phyloP scores from a whole-genome alignment of 768 basidiomycete species.

The Auricularia sp. region DNA sequence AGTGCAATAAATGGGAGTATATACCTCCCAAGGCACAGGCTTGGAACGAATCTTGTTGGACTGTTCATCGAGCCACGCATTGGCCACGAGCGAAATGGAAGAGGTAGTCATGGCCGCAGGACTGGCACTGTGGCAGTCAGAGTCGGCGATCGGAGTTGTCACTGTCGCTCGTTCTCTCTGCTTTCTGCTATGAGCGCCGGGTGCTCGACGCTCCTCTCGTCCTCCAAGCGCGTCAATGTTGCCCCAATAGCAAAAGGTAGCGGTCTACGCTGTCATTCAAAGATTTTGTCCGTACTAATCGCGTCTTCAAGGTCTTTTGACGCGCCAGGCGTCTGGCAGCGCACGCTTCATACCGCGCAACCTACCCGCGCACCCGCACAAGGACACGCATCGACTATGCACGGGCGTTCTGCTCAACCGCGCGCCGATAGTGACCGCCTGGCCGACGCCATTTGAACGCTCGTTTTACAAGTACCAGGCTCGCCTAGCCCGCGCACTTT shows the following conservation, averaged over 20 bases:
- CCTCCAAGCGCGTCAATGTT: constrained; percentile 2
- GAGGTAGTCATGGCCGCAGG: constrained; percentile 28
- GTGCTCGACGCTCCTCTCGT: neutral
- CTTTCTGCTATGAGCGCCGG: neutral
- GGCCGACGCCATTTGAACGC: constrained; percentile 62
- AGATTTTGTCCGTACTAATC: neutral
- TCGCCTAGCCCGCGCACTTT: constrained; percentile 73
- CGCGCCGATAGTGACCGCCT: constrained; percentile 63
- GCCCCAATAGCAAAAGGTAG: neutral
- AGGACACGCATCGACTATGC: constrained; percentile 6
- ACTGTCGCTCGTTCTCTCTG: neutral
- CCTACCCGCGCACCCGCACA: neutral
- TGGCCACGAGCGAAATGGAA: constrained; percentile 71
- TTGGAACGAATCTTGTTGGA: constrained; percentile 83
- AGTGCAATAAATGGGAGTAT: constrained; percentile 7
- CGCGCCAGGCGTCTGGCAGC: neutral
- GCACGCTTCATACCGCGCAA: neutral
- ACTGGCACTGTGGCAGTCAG: no score
- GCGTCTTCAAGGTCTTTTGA: neutral
- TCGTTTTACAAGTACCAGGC: constrained; percentile 79
- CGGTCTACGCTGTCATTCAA: neutral
- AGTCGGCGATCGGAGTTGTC: neutral
- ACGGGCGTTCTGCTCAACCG: constrained; percentile 69
- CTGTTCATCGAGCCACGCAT: constrained; percentile 75
- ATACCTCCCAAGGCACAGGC: constrained; percentile 93